Evolutionary conservation across 345 rosid species (phyloP), one percentile per base, ranked within the genome.

Genomic region (Citrus medica): DNA sequence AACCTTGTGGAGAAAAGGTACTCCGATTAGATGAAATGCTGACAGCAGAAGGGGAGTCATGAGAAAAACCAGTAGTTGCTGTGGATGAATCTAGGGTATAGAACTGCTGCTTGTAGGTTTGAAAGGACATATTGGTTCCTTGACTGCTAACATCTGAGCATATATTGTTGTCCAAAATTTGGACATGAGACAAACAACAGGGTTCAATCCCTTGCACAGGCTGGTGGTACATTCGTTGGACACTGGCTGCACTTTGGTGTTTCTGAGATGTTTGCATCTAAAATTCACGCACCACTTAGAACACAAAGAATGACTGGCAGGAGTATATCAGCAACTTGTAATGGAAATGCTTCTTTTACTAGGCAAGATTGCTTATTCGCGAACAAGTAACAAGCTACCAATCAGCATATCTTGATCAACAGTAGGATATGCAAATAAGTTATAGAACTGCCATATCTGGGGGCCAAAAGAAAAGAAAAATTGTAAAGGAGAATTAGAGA

Each of bases 51-150:
- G 94, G 97, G 33, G 98, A 92, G 81, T 92, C 97, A 65, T 83
- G 86, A 7, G 73, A 73, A 61, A 82, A 86, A 42, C 79, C 81
- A 16, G 82, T 83, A 59, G 85, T 82, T 22, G 91, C 85, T 1
- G 93, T 68, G 56, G 98, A 92, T 67, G 99, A 94, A 61, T 96
- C 98, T 35, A 96, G 89, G 58, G 99, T 96, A 73, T 88, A 87
- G 82, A 84, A 89, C 71, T 86, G 90, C 68, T 86, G 97, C 78
- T 88, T 83, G 86, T 72, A 75, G 46, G 82, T 75, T 37, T 88
- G 88, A 75, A 86, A 87, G 73, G 91, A 87, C 35, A 83, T 33
- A 61, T 69, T 81, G 56, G 88, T 80, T 66, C 90, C 92, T 76
- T 85, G 94, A 75, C 86, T 88, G 40, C 90, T 85, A 58, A 16